Conservation (phyloP, 2,329 filamentous ascomycete genomes). For the Chaetomium sp. region DNA sequence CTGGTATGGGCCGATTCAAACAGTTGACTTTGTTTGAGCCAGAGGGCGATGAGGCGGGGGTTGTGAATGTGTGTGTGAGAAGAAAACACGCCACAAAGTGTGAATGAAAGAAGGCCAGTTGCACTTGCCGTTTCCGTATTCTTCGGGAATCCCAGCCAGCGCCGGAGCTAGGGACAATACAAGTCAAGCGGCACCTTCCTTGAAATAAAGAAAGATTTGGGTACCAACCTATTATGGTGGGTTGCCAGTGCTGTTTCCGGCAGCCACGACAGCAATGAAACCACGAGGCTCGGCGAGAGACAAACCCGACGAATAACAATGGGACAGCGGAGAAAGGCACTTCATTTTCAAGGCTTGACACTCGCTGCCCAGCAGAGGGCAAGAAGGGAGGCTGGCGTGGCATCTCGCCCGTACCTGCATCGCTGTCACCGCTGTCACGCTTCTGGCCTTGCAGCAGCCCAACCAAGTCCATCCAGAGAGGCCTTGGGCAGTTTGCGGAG, state of each 20-base stretch:
- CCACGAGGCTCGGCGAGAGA: neutral
- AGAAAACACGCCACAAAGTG: neutral
- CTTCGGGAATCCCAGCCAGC: neutral
- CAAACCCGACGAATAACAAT: neutral
- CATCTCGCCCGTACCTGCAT: neutral
- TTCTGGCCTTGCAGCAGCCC: neutral
- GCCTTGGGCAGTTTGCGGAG: neutral
- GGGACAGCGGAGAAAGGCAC: neutral
- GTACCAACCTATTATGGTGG: neutral
- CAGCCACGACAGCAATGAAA: conserved; percentile 4
- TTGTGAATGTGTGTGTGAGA: too few species aligned
- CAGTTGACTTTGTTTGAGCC: too few species aligned
- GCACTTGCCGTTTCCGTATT: conserved; percentile 2
- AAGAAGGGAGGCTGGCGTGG: neutral
- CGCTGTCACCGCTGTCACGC: neutral
- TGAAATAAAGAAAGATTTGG: conserved; percentile 5
- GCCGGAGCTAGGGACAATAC: neutral
- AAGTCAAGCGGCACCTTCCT: conserved; percentile 9
- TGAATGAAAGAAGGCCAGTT: neutral
- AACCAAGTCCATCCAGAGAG: neutral
- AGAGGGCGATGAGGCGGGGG: too few species aligned
- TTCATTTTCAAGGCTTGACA: too few species aligned
- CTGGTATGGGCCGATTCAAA: neutral
- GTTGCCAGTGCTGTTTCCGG: conserved; percentile 9
- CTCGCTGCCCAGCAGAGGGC: too few species aligned